Conservation (phyloP, 768 basidiomycete species). For the Mycena epipterygia region DNA sequence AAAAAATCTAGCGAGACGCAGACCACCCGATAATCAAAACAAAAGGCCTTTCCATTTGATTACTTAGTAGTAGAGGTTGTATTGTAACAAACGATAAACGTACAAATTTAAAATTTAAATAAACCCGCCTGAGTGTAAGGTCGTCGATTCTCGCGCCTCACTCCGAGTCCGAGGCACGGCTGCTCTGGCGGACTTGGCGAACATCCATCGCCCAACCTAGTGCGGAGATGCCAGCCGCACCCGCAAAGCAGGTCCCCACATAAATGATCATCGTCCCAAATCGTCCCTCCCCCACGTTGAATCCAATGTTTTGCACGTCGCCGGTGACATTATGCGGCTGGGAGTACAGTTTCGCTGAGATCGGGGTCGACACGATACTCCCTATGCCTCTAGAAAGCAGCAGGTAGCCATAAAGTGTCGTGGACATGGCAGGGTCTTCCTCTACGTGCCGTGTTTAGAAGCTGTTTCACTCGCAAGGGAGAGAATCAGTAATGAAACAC, state of each 20-base stretch:
- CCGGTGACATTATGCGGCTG: background rate
- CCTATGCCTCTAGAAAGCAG: slow-evolving; percentile 43
- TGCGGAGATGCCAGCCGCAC: slow-evolving; percentile 37
- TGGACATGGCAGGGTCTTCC: slow-evolving; percentile 41
- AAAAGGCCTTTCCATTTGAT: too few species aligned
- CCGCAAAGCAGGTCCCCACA: too few species aligned
- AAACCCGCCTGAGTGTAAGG: too few species aligned
- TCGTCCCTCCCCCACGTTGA: slow-evolving; percentile 42
- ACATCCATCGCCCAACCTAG: slow-evolving; percentile 42
- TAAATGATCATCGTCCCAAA: too few species aligned
- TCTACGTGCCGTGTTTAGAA: slow-evolving; percentile 32
- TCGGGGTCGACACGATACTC: slow-evolving; percentile 46
- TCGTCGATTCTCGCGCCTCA: too few species aligned
- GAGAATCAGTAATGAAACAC: slow-evolving; percentile 28
- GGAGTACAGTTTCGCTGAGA: slow-evolving; percentile 20
- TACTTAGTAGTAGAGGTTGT: too few species aligned
- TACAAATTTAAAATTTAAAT: too few species aligned
- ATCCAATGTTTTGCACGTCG: slow-evolving; percentile 31
- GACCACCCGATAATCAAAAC: too few species aligned
- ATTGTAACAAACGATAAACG: too few species aligned
- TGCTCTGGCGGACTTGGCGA: background rate
- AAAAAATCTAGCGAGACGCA: too few species aligned
- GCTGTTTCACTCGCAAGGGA: background rate
- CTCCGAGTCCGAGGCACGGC: too few species aligned
- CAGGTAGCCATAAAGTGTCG: slow-evolving; percentile 40